Percentiles rank a stretch among this genome's conserved stretches.
phyloP scores from a whole-genome alignment of 768 basidiomycete species.

The Psilocybe cubensis region DNA sequence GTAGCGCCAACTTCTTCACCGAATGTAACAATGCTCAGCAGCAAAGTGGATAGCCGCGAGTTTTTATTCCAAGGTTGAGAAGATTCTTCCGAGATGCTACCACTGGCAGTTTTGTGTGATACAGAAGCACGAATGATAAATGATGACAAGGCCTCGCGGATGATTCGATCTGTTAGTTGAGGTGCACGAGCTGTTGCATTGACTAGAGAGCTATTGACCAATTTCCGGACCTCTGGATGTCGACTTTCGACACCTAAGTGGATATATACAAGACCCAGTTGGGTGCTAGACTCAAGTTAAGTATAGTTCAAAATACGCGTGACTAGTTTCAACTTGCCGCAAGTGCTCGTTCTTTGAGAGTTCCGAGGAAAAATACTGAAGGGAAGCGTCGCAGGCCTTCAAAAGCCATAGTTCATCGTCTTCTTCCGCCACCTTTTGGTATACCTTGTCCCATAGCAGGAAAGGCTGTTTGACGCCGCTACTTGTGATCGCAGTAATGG shows the following conservation, averaged over 20 bases:
- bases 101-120: constrained; percentile 25
- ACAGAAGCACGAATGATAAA: constrained; percentile 45
- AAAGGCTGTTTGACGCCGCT: constrained; percentile 77
- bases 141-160: constrained; percentile 61
- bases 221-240: constrained; percentile 55
- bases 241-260: constrained; percentile 68
- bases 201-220: constrained; percentile 46
- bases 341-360: constrained; percentile 54
- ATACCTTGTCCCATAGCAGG: constrained; percentile 86
- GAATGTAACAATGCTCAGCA: constrained; percentile 56
- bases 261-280: constrained; percentile 68
- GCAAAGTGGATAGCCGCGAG: constrained; percentile 51
- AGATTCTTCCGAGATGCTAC: constrained; percentile 30
- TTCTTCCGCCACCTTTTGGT: constrained; percentile 64
- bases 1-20: constrained; percentile 42
- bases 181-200: constrained; percentile 43
- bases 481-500: constrained; percentile 49
- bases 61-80: constrained; percentile 50
- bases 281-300: constrained; percentile 40
- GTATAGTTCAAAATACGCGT: neutral
- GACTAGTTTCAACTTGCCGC: constrained; percentile 47
- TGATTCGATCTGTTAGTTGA: constrained; percentile 48
- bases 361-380: constrained; percentile 51
- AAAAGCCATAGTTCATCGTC: constrained; percentile 81
- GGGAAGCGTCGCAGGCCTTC: constrained; percentile 57